Evolutionary conservation across 345 rosid genomes (phyloP).

Genomic region (Turnera subulata): DNA sequence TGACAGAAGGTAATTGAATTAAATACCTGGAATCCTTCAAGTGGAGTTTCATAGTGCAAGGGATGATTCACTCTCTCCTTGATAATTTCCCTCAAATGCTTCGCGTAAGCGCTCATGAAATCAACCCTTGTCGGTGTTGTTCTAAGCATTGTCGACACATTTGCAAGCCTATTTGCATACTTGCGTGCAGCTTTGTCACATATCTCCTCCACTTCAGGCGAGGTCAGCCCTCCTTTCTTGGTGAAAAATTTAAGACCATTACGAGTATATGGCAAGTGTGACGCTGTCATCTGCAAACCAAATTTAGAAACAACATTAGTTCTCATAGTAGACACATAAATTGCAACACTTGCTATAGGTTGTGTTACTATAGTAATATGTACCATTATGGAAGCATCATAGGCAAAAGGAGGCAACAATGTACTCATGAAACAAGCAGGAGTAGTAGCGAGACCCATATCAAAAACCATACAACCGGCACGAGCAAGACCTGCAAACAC

Average conservation of each 20-base stretch:
- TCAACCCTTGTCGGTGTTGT: constrained; percentile 45
- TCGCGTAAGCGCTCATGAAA: constrained; percentile 76
- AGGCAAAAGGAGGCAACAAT: constrained; percentile 58
- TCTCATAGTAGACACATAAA: no score
- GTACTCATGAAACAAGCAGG: constrained; percentile 98
- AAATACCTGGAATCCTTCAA: constrained; percentile 66
- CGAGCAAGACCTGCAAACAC: constrained; percentile 76
- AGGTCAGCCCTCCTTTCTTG: constrained; percentile 80
- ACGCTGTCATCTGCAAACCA: constrained; percentile 74
- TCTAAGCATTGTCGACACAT: constrained; percentile 55
- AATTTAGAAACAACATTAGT: background rate
- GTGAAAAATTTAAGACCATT: constrained; percentile 91
- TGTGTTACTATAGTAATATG: background rate
- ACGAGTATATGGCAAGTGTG: constrained; percentile 89
- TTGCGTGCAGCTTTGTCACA: constrained; percentile 70
- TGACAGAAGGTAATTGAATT: background rate
- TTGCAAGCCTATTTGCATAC: constrained; percentile 57
- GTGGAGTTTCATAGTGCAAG: constrained; percentile 71
- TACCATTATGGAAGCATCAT: constrained; percentile 91
- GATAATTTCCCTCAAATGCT: constrained; percentile 62
- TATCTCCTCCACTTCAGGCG: constrained; percentile 77
- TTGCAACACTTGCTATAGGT: no score
- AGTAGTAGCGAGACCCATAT: constrained; percentile 91
- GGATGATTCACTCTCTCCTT: constrained; percentile 81
- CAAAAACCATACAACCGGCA: constrained; percentile 71